These are phyloP conservation scores for Aspergillus glaucus DNA, from an alignment of 2,329 filamentous ascomycete species.

Conservation along the genomic window DNA sequence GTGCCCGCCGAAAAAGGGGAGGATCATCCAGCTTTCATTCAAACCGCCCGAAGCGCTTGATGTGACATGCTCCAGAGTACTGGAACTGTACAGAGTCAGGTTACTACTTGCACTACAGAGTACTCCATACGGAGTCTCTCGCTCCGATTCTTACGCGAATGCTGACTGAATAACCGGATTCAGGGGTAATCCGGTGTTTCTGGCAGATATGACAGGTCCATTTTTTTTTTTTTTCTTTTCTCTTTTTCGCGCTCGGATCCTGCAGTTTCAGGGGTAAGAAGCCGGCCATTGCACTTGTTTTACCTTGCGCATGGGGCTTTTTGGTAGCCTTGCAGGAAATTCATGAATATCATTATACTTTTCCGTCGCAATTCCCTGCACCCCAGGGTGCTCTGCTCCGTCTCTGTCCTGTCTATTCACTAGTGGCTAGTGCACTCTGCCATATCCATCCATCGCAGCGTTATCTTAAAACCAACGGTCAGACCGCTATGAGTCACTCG, in stretches of 20 bases:
- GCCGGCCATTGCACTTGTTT: neutral
- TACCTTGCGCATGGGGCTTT: neutral
- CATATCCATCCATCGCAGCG: too few relatives aligned
- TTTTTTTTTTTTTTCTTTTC: neutral
- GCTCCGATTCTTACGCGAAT: too few relatives aligned
- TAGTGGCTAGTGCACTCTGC: too few relatives aligned
- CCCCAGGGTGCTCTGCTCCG: too few relatives aligned
- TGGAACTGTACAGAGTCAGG: neutral
- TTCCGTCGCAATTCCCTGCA: too few relatives aligned
- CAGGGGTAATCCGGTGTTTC: neutral
- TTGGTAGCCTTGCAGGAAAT: neutral
- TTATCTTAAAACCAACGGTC: too few relatives aligned
- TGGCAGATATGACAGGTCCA: neutral
- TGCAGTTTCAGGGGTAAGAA: neutral
- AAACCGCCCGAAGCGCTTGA: neutral
- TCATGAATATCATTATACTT: neutral
- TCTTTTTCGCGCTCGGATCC: neutral
- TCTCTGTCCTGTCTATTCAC: too few relatives aligned
- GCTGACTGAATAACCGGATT: neutral
- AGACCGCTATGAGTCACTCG: too few relatives aligned
- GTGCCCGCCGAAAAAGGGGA: neutral
- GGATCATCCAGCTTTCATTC: neutral
- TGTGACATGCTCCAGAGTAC: neutral
- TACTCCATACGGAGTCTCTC: neutral
- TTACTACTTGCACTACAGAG: neutral